Evolutionary conservation across 148 eudicot genomes (phyloP), one percentile per base, ranked within the genome.

Genomic region (Pouteria glomerata): DNA sequence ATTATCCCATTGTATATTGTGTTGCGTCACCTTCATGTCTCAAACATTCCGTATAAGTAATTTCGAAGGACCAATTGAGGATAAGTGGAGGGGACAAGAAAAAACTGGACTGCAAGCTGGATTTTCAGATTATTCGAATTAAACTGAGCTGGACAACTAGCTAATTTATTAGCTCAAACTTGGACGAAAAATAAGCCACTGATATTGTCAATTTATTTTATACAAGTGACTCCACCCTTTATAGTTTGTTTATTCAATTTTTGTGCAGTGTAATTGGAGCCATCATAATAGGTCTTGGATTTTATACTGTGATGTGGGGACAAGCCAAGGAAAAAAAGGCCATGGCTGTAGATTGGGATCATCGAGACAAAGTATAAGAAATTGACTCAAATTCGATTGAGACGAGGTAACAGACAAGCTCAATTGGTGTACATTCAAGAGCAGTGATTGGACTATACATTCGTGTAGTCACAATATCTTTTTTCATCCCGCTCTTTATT

Each of bases 291-390:
- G 81, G 82, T 3, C 35, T 69, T n/a, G 97, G 97, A 14, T 73
- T 91, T 68, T 91, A 91, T 72, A 76, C 85, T 4, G 89, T 86
- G 41, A 79, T 88, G 72, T 91, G 91, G 93, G 93, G 97, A 10
- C 77, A 83, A 63, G 34, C 69, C 42, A 79, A 76, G 80, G 82
- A 79, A 34, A 66, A 44, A 62, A 71, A 53, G 24, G 60, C 56
- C 53, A 29, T 66, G 75, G 71, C 30, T 24, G 37, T 18, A 33
- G 34, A 56, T 50, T 66, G 47, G 80, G 65, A 66, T 26, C 76
- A 67, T 48, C 76, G 42, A 48, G 52, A 50, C 37, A 72, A 50
- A 59, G 35, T 34, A 51, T 56, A 70, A 70, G 24, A 6, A 24
- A 56, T 70, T 16, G 16, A 71, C 50, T 44, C 66, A 24, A 37